A percentile compares a stretch with the other conserved stretches of the same genome.
These are phyloP conservation scores for Aureobasidium sp. DNA, from an alignment of 2,329 filamentous ascomycete species.

Conservation along the genomic window DNA sequence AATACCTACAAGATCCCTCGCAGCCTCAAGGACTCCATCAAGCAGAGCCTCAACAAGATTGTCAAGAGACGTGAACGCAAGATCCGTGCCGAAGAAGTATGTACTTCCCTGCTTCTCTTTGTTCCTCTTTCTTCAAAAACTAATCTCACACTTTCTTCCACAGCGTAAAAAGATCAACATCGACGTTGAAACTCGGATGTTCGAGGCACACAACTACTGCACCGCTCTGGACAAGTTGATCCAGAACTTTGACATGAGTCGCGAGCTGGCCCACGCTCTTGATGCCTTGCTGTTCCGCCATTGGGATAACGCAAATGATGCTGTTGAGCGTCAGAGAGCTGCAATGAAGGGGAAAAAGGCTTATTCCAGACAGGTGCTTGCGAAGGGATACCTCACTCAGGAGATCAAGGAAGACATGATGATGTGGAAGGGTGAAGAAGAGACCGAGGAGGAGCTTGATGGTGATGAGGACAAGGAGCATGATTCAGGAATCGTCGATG, in stretches of 20 bases:
- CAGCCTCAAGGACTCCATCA: background rate
- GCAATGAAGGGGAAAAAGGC: background rate
- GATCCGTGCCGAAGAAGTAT: background rate
- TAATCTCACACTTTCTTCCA: background rate
- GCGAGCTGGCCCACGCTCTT: background rate
- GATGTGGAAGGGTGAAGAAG: background rate
- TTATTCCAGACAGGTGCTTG: background rate
- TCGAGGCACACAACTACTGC: background rate
- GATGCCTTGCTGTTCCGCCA: background rate
- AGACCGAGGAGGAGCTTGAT: background rate
- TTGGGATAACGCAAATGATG: too few species aligned
- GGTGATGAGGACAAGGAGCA: background rate
- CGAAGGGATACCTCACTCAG: background rate
- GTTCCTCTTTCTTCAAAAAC: too few species aligned
- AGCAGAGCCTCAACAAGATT: slow-evolving; percentile 1
- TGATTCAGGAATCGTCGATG: background rate
- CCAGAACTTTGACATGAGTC: background rate
- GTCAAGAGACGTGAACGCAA: background rate
- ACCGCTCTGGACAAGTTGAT: background rate
- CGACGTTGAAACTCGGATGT: background rate
- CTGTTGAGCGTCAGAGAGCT: background rate
- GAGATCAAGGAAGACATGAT: background rate
- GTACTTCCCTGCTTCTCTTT: too few species aligned
- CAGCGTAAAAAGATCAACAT: background rate
- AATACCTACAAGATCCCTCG: slow-evolving; percentile 1